A percentile compares a stretch with the other conserved stretches of the same genome.
Conservation (phyloP, 163 green algal species). For the Coccomyxa subellipsoidea region DNA sequence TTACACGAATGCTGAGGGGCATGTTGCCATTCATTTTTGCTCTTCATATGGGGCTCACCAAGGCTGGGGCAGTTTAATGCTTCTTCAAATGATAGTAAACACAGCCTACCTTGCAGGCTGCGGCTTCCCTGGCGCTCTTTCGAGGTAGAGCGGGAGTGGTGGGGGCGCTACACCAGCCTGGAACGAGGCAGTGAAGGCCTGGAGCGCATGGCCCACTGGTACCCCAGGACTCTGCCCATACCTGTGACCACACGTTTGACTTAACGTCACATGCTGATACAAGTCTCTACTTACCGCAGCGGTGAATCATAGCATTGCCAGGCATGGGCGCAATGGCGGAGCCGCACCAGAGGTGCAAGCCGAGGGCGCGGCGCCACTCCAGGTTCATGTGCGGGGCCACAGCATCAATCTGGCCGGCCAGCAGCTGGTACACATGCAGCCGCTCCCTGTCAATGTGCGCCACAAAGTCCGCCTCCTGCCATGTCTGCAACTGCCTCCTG, state of each 20-base stretch:
- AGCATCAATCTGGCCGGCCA: slow-evolving; percentile 58
- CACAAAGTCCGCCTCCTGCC: slow-evolving; percentile 34
- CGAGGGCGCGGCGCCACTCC: slow-evolving; percentile 77
- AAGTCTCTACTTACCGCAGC: too few relatives aligned
- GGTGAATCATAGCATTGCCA: background rate
- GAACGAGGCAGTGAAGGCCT: slow-evolving; percentile 22
- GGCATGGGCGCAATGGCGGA: background rate
- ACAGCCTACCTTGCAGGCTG: background rate
- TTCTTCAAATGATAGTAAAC: too few relatives aligned
- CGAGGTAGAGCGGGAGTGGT: slow-evolving; percentile 45
- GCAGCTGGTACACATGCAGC: slow-evolving; percentile 56
- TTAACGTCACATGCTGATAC: too few relatives aligned
- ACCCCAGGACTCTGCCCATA: slow-evolving; percentile 43
- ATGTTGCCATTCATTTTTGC: too few relatives aligned
- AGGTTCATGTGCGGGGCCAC: slow-evolving; percentile 36
- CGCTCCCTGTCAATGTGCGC: slow-evolving; percentile 36
- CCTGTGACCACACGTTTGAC: slow-evolving; percentile 13
- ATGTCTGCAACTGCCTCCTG: slow-evolving; percentile 36
- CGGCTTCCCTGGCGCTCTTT: background rate
- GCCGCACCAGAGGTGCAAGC: slow-evolving; percentile 65
- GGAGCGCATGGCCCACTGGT: slow-evolving; percentile 23
- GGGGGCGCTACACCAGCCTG: slow-evolving; percentile 39
- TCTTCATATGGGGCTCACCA: background rate
- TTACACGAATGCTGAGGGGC: too few relatives aligned
- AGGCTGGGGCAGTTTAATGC: background rate